Conservation (phyloP, 225 moss, liverwort and hornwort genomes). For the Pleurozium schreberi region DNA sequence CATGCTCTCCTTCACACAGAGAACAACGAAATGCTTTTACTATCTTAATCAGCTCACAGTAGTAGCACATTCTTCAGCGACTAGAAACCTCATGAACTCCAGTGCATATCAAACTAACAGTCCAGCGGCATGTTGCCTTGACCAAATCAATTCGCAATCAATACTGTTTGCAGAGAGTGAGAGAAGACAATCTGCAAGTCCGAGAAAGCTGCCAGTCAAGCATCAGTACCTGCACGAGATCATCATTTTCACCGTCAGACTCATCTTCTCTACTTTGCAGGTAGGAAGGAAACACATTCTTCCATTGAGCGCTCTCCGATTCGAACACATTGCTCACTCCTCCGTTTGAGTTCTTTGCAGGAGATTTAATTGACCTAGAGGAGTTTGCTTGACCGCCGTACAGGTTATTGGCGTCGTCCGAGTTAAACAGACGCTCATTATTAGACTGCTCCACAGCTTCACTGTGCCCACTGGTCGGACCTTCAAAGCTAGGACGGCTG, state of each 20-base stretch:
- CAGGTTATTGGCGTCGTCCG: neutral
- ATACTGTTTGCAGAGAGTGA: neutral
- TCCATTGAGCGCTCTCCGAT: slow-evolving; percentile 50
- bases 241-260: slow-evolving; percentile 50
- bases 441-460: slow-evolving; percentile 12
- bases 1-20: neutral
- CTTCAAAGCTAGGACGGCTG: slow-evolving; percentile 7
- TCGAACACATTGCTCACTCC: slow-evolving; percentile 13
- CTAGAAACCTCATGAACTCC: neutral
- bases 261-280: slow-evolving; percentile 81
- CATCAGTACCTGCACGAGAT: slow-evolving; percentile 30
- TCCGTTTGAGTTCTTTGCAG: slow-evolving; percentile 7
- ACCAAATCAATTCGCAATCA: neutral
- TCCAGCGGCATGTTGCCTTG: neutral
- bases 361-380: neutral
- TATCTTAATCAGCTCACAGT: neutral
- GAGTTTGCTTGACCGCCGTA: neutral
- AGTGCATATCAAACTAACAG: neutral
- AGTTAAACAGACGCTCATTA: slow-evolving; percentile 30
- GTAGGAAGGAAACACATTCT: slow-evolving; percentile 84
- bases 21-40: neutral
- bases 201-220: neutral
- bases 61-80: neutral
- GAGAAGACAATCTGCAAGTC: neutral
- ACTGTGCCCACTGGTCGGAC: neutral